phyloP scores from a whole-genome alignment of 441 rosid species.

The Hura crepitans region DNA sequence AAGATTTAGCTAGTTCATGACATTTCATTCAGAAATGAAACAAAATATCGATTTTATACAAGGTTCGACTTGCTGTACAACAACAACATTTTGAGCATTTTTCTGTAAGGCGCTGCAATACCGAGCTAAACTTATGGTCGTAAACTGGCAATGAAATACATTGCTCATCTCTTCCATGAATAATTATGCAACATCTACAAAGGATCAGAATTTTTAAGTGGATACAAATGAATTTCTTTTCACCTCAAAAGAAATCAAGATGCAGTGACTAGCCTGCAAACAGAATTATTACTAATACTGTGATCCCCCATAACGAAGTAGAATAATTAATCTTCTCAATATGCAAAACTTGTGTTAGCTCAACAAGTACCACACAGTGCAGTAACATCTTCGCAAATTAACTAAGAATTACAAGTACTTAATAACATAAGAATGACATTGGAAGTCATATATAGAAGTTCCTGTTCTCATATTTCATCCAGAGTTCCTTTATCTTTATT shows the following conservation, averaged over 20 bases:
- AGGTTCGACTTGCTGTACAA: not conserved
- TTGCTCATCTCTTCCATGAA: not conserved
- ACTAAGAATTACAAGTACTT: not conserved
- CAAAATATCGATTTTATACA: not conserved
- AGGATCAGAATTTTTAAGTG: not conserved
- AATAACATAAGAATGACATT: not conserved
- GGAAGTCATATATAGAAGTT: too few species aligned
- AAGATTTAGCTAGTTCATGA: not conserved
- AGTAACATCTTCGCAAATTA: not conserved
- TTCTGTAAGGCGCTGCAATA: too few species aligned
- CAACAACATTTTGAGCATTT: too few species aligned
- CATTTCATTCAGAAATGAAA: not conserved
- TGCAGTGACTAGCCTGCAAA: too few species aligned
- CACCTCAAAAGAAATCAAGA: too few species aligned
- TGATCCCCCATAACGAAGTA: too few species aligned
- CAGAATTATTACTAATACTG: too few species aligned
- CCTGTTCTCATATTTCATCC: not conserved
- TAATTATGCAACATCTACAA: not conserved
- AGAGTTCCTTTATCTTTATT: not conserved
- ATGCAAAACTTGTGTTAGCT: too few species aligned
- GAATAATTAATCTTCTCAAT: too few species aligned
- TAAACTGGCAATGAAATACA: not conserved
- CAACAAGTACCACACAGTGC: too few species aligned
- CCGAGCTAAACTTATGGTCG: not conserved
- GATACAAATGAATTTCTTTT: too few species aligned